A percentile compares a stretch with the other conserved stretches of the same genome.
Evolutionary conservation across 306 rosid genomes (phyloP).

Genomic region (Oxytropis ochrocephala): DNA sequence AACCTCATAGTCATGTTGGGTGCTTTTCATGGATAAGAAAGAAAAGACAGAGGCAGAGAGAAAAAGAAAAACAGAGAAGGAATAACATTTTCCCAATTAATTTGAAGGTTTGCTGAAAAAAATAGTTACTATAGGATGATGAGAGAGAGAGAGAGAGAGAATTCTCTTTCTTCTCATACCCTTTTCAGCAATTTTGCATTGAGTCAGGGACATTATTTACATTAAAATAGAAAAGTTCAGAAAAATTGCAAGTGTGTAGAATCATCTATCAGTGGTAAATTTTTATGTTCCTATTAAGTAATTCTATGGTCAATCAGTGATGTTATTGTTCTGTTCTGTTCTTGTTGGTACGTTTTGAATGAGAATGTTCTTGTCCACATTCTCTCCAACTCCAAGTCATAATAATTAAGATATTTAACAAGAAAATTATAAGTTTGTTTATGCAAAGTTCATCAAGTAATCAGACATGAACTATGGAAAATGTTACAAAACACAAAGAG

Average conservation of each 20-base stretch:
- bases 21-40: constrained; percentile 87
- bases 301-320: not conserved
- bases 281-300: not conserved
- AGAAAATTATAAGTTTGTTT: not conserved
- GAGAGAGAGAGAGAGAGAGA: not conserved
- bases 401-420: not conserved
- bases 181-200: not conserved
- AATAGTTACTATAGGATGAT: not conserved
- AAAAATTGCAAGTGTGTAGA: not conserved
- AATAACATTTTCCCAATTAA: constrained; percentile 29
- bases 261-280: not conserved
- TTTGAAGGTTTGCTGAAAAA: constrained; percentile 40
- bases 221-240: not conserved
- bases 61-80: constrained; percentile 48
- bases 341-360: not conserved
- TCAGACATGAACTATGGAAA: not conserved
- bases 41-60: constrained; percentile 42
- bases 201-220: not conserved
- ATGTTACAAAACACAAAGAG: not conserved
- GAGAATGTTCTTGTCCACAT: not conserved
- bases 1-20: constrained; percentile 33
- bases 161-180: not conserved
- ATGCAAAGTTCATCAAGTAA: not conserved
- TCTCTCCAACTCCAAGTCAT: not conserved
- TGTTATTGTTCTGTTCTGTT: not conserved